Conservation (phyloP, 441 rosid species). For the Pelargonium myrrhifolium region DNA sequence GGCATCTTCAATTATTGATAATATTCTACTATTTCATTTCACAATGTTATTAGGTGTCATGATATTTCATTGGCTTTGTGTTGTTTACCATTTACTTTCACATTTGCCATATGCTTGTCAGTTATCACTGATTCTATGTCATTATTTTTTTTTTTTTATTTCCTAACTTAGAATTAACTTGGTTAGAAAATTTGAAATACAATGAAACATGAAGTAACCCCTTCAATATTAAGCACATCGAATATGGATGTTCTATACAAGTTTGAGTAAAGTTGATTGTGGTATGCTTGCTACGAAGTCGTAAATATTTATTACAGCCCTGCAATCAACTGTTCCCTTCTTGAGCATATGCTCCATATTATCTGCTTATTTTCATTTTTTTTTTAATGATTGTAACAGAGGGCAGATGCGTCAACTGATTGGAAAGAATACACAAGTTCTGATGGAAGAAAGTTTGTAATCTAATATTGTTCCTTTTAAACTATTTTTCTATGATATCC, state of each 20-base stretch:
- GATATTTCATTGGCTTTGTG: background rate
- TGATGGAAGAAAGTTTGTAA: conserved; percentile 59
- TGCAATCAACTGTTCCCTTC: conserved; percentile 7
- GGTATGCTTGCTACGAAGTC: conserved; percentile 9
- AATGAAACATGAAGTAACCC: background rate
- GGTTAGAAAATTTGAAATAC: background rate
- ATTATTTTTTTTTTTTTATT: background rate
- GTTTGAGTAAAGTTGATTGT: background rate
- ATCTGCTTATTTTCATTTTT: conserved; percentile 22
- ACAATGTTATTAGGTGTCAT: background rate
- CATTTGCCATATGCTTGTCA: background rate
- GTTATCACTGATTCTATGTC: background rate
- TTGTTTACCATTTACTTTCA: background rate
- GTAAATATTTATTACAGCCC: background rate
- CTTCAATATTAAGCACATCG: background rate
- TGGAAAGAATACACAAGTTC: conserved; percentile 71
- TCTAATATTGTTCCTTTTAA: conserved; percentile 19
- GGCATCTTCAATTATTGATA: background rate
- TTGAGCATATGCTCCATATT: conserved; percentile 5
- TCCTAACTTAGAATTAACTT: background rate
- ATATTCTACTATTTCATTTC: background rate
- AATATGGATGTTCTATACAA: background rate
- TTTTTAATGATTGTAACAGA: conserved; percentile 42
- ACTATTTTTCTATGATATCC: conserved; percentile 7
- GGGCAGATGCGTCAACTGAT: conserved; percentile 65